Conservation (phyloP, 2,329 filamentous ascomycete species). For the Ilyonectria sp. region DNA sequence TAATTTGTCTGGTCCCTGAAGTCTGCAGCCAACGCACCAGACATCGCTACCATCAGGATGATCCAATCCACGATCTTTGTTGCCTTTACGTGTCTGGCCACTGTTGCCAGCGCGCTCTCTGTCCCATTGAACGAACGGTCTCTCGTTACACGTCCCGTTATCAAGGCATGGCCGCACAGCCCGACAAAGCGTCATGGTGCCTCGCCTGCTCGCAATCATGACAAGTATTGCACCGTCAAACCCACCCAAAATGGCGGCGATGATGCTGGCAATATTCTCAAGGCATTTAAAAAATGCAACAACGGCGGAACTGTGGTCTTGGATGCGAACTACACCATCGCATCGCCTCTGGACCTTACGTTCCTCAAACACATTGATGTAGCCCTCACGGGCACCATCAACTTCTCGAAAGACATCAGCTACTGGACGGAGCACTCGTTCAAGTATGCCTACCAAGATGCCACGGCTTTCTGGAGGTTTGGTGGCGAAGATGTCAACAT, state of each 20-base stretch:
- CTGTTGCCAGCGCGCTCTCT: background rate
- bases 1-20: background rate
- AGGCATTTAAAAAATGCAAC: slow-evolving; percentile 62
- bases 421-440: slow-evolving; percentile 77
- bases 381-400: slow-evolving; percentile 67
- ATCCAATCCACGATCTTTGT: background rate
- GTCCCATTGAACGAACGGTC: background rate
- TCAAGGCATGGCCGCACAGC: background rate
- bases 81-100: background rate
- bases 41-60: background rate
- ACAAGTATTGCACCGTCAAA: slow-evolving; percentile 42
- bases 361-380: slow-evolving; percentile 76
- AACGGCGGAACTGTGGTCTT: slow-evolving; percentile 74
- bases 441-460: slow-evolving; percentile 75
- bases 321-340: slow-evolving; percentile 71
- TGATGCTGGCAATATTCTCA: slow-evolving; percentile 20
- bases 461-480: slow-evolving; percentile 55
- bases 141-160: background rate
- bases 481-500: slow-evolving; percentile 66
- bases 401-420: slow-evolving; percentile 75
- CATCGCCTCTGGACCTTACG: slow-evolving; percentile 74
- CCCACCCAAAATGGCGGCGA: slow-evolving; percentile 36
- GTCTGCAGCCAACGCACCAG: background rate
- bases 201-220: background rate
- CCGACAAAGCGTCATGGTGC: background rate